Evolutionary conservation across 768 basidiomycete genomes (phyloP).

Genomic region (Nidula microcarpa): DNA sequence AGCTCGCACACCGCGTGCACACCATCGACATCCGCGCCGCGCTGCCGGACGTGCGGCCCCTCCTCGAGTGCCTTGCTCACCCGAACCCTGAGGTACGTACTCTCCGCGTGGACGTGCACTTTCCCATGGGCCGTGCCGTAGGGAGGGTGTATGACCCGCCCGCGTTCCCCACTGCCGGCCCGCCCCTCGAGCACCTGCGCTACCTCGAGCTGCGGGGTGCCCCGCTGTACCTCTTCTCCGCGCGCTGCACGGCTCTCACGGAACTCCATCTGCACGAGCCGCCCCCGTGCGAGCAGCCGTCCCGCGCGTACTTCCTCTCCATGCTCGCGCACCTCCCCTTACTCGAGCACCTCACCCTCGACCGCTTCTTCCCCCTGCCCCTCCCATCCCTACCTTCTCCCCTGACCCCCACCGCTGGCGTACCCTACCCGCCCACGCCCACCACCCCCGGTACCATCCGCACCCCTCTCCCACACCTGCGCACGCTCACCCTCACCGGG

Average conservation of each 20-base stretch:
- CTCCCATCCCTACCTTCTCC: too few relatives aligned
- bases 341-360: constrained; percentile 30
- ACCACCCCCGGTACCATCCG: too few relatives aligned
- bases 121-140: constrained; percentile 13
- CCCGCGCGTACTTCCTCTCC: constrained; percentile 24
- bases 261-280: constrained; percentile 31
- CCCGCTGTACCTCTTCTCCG: constrained; percentile 33
- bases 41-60: constrained; percentile 25
- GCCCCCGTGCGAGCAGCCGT: constrained; percentile 31
- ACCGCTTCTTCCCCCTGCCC: constrained; percentile 26
- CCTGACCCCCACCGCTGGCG: too few relatives aligned
- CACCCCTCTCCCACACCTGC: too few relatives aligned
- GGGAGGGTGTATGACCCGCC: constrained; percentile 8
- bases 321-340: constrained; percentile 26
- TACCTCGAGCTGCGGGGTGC: constrained; percentile 30
- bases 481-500: constrained; percentile 20
- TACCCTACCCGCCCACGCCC: too few relatives aligned
- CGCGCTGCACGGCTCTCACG: constrained; percentile 30
- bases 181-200: constrained; percentile 22
- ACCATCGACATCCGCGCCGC: constrained; percentile 30
- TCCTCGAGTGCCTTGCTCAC: constrained; percentile 28
- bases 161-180: constrained; percentile 21
- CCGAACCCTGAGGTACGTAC: constrained; percentile 31
- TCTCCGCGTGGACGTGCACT: constrained; percentile 25
- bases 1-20: constrained; percentile 29